Conservation (phyloP, 352 stramenopile species). For the Phytophthora sp. region DNA sequence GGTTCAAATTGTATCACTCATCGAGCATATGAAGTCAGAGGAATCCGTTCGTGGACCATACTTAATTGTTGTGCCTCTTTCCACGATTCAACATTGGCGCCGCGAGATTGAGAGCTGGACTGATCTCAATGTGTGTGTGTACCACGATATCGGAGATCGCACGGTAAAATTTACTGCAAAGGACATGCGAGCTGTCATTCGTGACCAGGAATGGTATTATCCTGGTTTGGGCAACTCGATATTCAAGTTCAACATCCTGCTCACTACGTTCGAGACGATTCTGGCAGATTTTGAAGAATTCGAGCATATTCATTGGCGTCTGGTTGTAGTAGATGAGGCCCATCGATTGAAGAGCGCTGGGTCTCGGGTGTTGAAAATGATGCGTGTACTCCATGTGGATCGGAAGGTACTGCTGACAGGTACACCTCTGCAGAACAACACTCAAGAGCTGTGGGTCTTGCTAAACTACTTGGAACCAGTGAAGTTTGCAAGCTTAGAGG, state of each 20-base stretch:
- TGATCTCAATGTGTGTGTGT: constrained; percentile 98
- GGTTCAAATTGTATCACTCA: constrained; percentile 95
- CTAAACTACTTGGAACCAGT: constrained; percentile 97
- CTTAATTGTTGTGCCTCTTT: constrained; percentile 88
- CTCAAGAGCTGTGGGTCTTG: constrained; percentile 97
- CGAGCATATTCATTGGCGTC: constrained; percentile 86
- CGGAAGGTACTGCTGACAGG: constrained; percentile 96
- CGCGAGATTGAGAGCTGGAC: constrained; percentile 93
- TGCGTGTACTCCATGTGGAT: constrained; percentile 84
- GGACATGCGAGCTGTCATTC: constrained; percentile 87
- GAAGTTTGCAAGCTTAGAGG: constrained; percentile 88
- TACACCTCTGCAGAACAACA: constrained; percentile 97
- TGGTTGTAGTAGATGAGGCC: constrained; percentile 86
- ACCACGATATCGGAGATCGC: constrained; percentile 95
- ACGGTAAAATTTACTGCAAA: constrained; percentile 85
- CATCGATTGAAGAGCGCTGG: constrained; percentile 82
- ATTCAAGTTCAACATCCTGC: constrained; percentile 88
- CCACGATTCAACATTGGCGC: constrained; percentile 89
- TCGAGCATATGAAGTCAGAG: constrained; percentile 88
- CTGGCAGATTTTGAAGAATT: constrained; percentile 86
- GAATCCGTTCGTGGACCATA: constrained; percentile 86
- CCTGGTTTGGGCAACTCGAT: constrained; percentile 90
- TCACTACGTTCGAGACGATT: constrained; percentile 88
- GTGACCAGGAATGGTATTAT: constrained; percentile 90
- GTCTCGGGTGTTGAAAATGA: constrained; percentile 88